Conservation (phyloP, 257 asterid genomes). For the Nicotiana paniculata region DNA sequence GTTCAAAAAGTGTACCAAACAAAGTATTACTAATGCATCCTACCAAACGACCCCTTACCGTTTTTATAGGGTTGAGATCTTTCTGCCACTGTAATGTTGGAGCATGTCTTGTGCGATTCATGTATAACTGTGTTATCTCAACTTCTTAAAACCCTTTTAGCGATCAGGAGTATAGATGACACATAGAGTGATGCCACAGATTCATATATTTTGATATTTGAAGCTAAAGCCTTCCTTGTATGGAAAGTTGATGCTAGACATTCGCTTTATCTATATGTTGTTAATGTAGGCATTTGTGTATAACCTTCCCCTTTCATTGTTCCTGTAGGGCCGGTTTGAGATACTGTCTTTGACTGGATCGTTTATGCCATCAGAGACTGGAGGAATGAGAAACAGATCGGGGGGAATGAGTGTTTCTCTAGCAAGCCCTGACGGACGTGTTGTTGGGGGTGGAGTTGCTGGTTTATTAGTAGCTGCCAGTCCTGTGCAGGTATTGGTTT, state of each 20-base stretch:
- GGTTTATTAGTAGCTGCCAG: slow-evolving; percentile 87
- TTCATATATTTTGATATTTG: background rate
- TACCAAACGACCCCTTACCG: too few species aligned
- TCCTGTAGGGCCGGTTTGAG: slow-evolving; percentile 84
- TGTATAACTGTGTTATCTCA: background rate
- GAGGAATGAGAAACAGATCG: slow-evolving; percentile 82
- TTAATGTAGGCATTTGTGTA: background rate
- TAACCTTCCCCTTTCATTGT: background rate
- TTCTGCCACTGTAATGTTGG: background rate
- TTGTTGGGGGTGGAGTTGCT: slow-evolving; percentile 91
- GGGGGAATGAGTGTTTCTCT: slow-evolving; percentile 98
- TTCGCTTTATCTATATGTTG: background rate
- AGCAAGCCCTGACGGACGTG: slow-evolving; percentile 92
- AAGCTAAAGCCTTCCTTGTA: background rate
- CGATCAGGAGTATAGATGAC: background rate
- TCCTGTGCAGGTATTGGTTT: slow-evolving; percentile 66
- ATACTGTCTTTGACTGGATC: slow-evolving; percentile 86
- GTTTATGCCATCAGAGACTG: slow-evolving; percentile 76
- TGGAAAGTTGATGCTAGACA: background rate
- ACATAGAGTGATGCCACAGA: background rate
- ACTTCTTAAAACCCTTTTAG: background rate
- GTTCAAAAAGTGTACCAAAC: too few species aligned
- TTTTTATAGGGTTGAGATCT: background rate
- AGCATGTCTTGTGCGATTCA: background rate
- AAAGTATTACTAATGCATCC: too few species aligned